Evolutionary conservation across 1,284 basidiomycete species (phyloP).

Genomic region (Cryptococcus wingfieldii): DNA sequence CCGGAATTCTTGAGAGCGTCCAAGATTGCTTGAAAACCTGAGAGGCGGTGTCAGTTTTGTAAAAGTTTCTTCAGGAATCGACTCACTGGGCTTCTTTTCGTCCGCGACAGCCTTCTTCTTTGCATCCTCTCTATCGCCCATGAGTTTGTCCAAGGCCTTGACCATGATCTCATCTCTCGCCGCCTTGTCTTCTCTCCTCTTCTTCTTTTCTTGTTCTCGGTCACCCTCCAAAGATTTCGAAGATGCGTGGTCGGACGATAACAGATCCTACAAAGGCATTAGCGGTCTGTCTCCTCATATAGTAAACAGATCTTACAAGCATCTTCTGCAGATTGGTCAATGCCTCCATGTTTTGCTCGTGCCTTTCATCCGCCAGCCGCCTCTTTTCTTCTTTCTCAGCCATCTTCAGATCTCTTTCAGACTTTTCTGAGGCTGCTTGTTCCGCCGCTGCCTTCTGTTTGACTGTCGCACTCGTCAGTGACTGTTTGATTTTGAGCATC

Average conservation of each 20-base stretch:
- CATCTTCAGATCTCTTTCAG: constrained; percentile 28
- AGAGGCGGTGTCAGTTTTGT: neutral
- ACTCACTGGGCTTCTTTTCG: constrained; percentile 41
- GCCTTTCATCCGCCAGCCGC: constrained; percentile 38
- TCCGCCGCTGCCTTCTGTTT: constrained; percentile 43
- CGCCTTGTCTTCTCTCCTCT: constrained; percentile 37
- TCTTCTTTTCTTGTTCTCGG: constrained; percentile 30
- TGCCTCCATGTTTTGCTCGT: constrained; percentile 34
- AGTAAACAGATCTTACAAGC: constrained; percentile 23
- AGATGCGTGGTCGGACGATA: constrained; percentile 34
- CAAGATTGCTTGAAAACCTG: constrained; percentile 41
- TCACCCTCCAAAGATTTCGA: constrained; percentile 29
- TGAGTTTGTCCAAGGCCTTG: constrained; percentile 41
- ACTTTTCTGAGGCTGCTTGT: constrained; percentile 33
- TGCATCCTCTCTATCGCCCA: constrained; percentile 36
- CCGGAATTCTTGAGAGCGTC: constrained; percentile 43
- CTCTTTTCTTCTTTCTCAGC: constrained; percentile 27
- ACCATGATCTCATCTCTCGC: constrained; percentile 41
- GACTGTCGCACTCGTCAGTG: constrained; percentile 12
- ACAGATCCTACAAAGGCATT: constrained; percentile 23
- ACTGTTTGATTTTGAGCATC: neutral
- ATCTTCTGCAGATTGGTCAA: constrained; percentile 35
- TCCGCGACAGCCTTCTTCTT: constrained; percentile 44
- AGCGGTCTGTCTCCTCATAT: neutral
- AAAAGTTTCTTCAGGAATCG: neutral